Base-by-base conservation (phyloP, 2,329 filamentous ascomycete species). In the Colletotrichum acutatum region DNA sequence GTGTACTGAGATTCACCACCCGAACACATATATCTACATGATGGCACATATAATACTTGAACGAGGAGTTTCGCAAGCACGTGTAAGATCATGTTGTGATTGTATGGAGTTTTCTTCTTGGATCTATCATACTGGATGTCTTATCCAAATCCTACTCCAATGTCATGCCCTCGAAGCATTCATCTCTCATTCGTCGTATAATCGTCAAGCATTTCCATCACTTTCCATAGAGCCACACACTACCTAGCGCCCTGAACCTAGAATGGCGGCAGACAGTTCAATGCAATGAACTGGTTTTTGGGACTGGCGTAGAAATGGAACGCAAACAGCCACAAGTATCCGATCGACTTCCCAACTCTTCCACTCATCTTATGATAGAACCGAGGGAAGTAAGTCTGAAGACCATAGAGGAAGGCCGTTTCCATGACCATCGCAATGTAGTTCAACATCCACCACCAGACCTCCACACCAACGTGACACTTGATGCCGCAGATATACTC, bases 371-470 rank as follows among this genome's bases (percentile, higher is more conserved):
- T 34, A 6, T 58, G 5, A 42, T 74, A 72, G n/a, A 68, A 66
- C 2, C 53, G 42, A 9, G 68, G 74, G 42, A 37, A 60, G 8
- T 4, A 24, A 19, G 49, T 66, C 22, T 14, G 24, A 8, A 75
- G 8, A 6, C 14, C 6, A 37, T 46, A 16, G 28, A 72, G 32
- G 5, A 71, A 58, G 2, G 46, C 57, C 49, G 63, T 69, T 57
- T 75, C 74, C 22, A n/a, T 52, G 11, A 52, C 30, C 26, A 75
- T 61, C 12, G 14, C 65, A 3, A 62, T 6, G 26, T 54, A 75
- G 19, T 74, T 68, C 3, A 30, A n/a, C 30, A 65, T 32, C 72
- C 72, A 75, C 72, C 58, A 56, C 42, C 30, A 37, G 2, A 75
- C 5, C 61, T 75, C 74, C 59, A 19, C 22, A 61, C 66, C 62